These are phyloP conservation scores for Mycena sanguinolenta DNA, from an alignment of 768 basidiomycete genomes.

Conservation along the genomic window DNA sequence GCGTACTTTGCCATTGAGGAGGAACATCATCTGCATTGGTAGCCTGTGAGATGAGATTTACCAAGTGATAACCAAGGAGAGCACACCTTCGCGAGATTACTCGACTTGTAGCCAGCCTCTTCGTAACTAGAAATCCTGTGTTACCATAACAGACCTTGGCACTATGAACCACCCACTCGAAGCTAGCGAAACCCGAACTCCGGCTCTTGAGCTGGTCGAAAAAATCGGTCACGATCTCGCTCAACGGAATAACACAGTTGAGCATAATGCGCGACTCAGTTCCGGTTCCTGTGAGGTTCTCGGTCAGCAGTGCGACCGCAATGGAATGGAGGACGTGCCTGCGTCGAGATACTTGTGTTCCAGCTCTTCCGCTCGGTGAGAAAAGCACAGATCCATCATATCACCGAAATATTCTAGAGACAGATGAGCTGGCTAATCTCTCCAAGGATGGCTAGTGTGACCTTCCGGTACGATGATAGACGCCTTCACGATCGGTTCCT, in stretches of 20 bases:
- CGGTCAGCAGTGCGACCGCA: not conserved
- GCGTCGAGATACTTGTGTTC: conserved; percentile 88
- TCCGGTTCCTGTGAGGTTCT: conserved; percentile 50
- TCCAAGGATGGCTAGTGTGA: conserved; percentile 48
- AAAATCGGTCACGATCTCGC: conserved; percentile 95
- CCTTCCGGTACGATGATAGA: conserved; percentile 96
- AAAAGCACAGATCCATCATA: conserved; percentile 95
- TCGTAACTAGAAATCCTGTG: conserved; percentile 77
- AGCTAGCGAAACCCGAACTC: conserved; percentile 92
- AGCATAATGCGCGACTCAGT: conserved; percentile 80
- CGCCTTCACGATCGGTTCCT: conserved; percentile 94
- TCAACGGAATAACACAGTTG: conserved; percentile 87
- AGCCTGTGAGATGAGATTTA: not conserved
- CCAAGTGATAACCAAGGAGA: conserved; percentile 2
- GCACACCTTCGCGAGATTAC: conserved; percentile 85
- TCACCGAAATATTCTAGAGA: conserved; percentile 88
- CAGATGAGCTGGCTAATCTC: not conserved
- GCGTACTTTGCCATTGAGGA: conserved; percentile 69
- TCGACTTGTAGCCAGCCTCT: conserved; percentile 88
- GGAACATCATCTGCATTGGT: conserved; percentile 77
- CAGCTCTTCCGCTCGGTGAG: conserved; percentile 85
- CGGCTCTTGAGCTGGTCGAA: conserved; percentile 95
- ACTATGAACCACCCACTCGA: conserved; percentile 72
- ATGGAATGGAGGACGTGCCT: conserved; percentile 34
- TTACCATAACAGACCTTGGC: not conserved